These are phyloP conservation scores for Stromatinia cepivora DNA, from an alignment of 2,329 filamentous ascomycete species.

Conservation along the genomic window DNA sequence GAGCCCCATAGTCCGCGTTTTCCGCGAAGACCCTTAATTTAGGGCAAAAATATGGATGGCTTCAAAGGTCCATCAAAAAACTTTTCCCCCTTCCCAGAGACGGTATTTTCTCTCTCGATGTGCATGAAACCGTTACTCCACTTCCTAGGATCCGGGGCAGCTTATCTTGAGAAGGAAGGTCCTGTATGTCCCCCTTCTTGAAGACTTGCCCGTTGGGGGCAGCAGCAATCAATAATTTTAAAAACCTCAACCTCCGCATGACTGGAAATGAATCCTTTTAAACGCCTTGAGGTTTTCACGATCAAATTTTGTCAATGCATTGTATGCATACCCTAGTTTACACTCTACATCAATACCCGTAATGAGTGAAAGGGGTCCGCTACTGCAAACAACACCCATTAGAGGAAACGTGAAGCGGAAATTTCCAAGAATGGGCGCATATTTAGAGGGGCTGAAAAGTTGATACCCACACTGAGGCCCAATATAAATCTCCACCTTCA, in stretches of 20 bases:
- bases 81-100: not conserved
- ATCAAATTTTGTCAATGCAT: slow-evolving; percentile 12
- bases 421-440: slow-evolving; percentile 6
- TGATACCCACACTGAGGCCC: slow-evolving; percentile 4
- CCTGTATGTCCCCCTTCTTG: not conserved
- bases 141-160: not conserved
- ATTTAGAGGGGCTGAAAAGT: not conserved
- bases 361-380: slow-evolving; percentile 5
- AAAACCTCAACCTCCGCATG: slow-evolving; percentile 11
- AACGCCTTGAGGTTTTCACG: slow-evolving; percentile 16
- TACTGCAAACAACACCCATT: slow-evolving; percentile 16
- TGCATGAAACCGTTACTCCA: slow-evolving; percentile 2
- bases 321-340: not conserved
- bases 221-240: not conserved
- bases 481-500: not conserved
- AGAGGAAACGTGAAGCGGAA: slow-evolving; percentile 4
- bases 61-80: not conserved
- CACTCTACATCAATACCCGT: not conserved
- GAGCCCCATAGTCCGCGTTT: slow-evolving; percentile 11
- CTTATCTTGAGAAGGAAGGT: not conserved
- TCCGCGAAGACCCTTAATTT: slow-evolving; percentile 17
- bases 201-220: not conserved
- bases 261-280: slow-evolving; percentile 5
- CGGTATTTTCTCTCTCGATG: not conserved
- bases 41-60: slow-evolving; percentile 12